These are phyloP conservation scores for Metarhizium rileyi DNA, from an alignment of 2,329 filamentous ascomycete species.

Conservation along the genomic window DNA sequence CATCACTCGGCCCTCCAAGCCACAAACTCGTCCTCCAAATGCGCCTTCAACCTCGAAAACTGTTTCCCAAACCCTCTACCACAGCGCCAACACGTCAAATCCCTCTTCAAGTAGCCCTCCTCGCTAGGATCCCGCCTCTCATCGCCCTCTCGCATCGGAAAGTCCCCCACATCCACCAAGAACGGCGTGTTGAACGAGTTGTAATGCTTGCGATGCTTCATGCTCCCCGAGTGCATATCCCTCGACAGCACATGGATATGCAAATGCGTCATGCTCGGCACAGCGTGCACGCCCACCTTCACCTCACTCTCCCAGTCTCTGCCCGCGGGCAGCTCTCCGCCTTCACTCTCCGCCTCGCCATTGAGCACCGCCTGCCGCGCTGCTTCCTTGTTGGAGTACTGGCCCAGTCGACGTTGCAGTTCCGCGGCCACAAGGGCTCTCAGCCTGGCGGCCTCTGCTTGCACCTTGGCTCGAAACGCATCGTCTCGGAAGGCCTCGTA, in stretches of 20 bases:
- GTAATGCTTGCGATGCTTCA: constrained; percentile 83
- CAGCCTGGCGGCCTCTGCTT: constrained; percentile 50
- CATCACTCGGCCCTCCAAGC: constrained; percentile 58
- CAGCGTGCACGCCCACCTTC: constrained; percentile 70
- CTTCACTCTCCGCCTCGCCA: constrained; percentile 30
- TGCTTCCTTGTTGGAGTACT: constrained; percentile 51
- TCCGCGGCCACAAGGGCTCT: constrained; percentile 61
- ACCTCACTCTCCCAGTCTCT: constrained; percentile 73
- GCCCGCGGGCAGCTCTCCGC: constrained; percentile 49
- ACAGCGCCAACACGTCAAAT: constrained; percentile 81
- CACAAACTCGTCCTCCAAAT: constrained; percentile 66
- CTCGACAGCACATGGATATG: constrained; percentile 81
- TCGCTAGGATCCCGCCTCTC: constrained; percentile 45
- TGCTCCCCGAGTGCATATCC: constrained; percentile 61
- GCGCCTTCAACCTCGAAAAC: constrained; percentile 65
- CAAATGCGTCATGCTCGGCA: constrained; percentile 84
- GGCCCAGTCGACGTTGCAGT: constrained; percentile 59
- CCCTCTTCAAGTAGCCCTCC: constrained; percentile 50
- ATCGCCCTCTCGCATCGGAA: constrained; percentile 63
- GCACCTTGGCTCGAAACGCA: constrained; percentile 57
- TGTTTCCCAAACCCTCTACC: constrained; percentile 60
- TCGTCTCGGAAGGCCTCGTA: constrained; percentile 66
- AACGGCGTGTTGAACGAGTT: constrained; percentile 85
- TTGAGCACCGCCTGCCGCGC: constrained; percentile 58
- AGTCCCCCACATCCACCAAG: constrained; percentile 67